These are phyloP conservation scores for Deuterostichococcus epilithicus DNA, from an alignment of 139 green algal species.

Conservation along the genomic window DNA sequence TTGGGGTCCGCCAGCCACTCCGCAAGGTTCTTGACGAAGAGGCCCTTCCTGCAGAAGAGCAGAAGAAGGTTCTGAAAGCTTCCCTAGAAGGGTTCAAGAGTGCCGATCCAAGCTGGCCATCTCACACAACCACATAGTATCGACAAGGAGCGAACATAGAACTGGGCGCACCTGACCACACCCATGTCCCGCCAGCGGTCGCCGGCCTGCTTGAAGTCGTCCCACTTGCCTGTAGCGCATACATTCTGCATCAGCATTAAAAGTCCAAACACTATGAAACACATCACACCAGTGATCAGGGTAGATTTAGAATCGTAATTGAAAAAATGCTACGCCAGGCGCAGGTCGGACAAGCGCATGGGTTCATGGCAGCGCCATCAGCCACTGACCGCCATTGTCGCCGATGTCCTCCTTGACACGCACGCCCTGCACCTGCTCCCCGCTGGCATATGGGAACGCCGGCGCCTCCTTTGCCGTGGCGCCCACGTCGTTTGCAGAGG, in stretches of 20 bases:
- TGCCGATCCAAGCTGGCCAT: neutral
- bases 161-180: neutral
- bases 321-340: neutral
- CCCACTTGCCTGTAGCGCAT: slow-evolving; percentile 11
- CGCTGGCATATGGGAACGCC: neutral
- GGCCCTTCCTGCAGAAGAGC: neutral
- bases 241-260: no score
- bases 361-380: neutral
- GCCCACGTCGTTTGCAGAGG: slow-evolving; percentile 21
- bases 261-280: neutral
- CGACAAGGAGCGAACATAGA: neutral
- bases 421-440: slow-evolving; percentile 6
- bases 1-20: slow-evolving; percentile 25
- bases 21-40: slow-evolving; percentile 4
- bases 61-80: neutral
- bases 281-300: no score
- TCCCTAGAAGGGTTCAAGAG: neutral
- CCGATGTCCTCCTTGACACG: slow-evolving; percentile 11
- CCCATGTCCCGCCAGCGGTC: slow-evolving; percentile 15
- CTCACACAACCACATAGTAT: neutral
- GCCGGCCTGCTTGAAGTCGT: slow-evolving; percentile 23
- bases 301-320: no score
- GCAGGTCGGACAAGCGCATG: neutral
- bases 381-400: neutral
- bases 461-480: slow-evolving; percentile 17